Conservation (phyloP, 352 stramenopile genomes). For the Elongisporangium prolatum region DNA sequence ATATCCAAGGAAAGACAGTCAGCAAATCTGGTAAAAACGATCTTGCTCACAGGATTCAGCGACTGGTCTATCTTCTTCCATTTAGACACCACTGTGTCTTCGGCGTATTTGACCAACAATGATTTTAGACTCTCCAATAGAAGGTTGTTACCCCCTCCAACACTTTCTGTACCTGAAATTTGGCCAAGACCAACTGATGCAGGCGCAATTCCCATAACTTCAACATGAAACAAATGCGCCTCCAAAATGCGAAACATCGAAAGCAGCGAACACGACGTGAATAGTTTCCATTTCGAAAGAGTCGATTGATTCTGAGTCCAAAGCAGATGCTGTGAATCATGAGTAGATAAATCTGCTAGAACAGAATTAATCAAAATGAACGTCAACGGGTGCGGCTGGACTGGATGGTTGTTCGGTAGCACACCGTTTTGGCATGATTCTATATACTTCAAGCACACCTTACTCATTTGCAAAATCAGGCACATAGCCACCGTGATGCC, state of each 20-base stretch:
- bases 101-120: slow-evolving; percentile 50
- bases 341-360: slow-evolving; percentile 44
- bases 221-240: slow-evolving; percentile 83
- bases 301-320: slow-evolving; percentile 14
- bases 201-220: slow-evolving; percentile 68
- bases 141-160: slow-evolving; percentile 37
- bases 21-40: slow-evolving; percentile 33
- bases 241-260: slow-evolving; percentile 70
- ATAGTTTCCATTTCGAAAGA: slow-evolving; percentile 57
- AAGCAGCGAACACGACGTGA: slow-evolving; percentile 51
- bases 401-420: slow-evolving; percentile 50
- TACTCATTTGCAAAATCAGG: slow-evolving; percentile 57
- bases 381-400: slow-evolving; percentile 79
- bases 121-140: slow-evolving; percentile 69
- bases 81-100: slow-evolving; percentile 9
- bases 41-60: slow-evolving; percentile 1
- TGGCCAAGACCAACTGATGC: slow-evolving; percentile 83
- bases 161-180: slow-evolving; percentile 18
- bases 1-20: slow-evolving; percentile 32
- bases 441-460: slow-evolving; percentile 71
- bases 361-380: slow-evolving; percentile 89
- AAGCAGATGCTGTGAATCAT: slow-evolving; percentile 8
- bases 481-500: slow-evolving; percentile 43
- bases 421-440: slow-evolving; percentile 62
- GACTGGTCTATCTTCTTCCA: background rate